Base-by-base conservation (phyloP, 2,329 filamentous ascomycete species). In the Phoma sp. region DNA sequence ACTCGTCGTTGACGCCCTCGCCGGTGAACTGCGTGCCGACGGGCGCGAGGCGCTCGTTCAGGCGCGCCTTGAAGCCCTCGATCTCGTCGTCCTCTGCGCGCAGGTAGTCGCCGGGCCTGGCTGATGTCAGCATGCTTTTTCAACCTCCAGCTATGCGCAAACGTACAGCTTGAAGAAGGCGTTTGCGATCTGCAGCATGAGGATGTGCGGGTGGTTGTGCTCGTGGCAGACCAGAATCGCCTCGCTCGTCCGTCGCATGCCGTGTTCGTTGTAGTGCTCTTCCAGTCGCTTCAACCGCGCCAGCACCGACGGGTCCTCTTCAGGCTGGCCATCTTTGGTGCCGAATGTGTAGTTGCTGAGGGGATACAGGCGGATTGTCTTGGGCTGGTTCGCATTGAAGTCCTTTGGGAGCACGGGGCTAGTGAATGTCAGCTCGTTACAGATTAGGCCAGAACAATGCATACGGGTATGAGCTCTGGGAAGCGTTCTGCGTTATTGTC, bases 101-200 rank as follows among this genome's bases (percentile, higher is more conserved):
- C 39, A 99, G 86, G 75, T 98, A 99, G 78, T 98, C 95, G 55
- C 95, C 95, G 0, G 95, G 95, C 44, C 86, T 88, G 59, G 15
- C 31, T 5, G 2, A 38, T 35, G 46, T 62, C 29, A 55, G 54
- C 49, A 10, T 17, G 43, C 10, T 33, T 21, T 35, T 15, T 10
- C 9, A 13, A 9, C 4, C 6, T 8, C 0, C 1, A 4, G 7
- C 2, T 17, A 4, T 2, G 24, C 12, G 31, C 29, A 33, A 1
- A 8, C 33, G 3, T 4, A 88, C 76, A 99, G 85, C 81, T 99
- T 99, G 82, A 99, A 99, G 81, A 99, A 99, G 22, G 95, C 94
- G 76, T 99, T 99, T 48, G 95, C 95, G 70, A 99, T 99, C 82
- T 99, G 95, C 61, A 99, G 84, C 95, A 99, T 98, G 64, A 99